phyloP scores from a whole-genome alignment of 257 asterid species.

The Fraxinus pennsylvanica region DNA sequence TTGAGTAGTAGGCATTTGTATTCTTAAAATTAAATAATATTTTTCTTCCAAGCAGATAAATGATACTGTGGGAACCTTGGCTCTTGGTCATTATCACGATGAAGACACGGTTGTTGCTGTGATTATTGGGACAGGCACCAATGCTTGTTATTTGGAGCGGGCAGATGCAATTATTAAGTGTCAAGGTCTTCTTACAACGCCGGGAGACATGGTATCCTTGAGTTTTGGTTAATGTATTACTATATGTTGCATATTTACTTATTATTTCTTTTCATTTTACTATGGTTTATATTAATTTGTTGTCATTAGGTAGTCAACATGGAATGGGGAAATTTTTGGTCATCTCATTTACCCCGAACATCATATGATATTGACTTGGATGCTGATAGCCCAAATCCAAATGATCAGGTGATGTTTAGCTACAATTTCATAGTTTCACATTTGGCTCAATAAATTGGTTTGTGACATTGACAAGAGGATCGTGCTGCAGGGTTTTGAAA shows the following conservation, averaged over 20 bases:
- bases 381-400: slow-evolving; percentile 77
- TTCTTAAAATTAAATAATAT: neutral
- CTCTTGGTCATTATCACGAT: slow-evolving; percentile 75
- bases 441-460: slow-evolving; percentile 6
- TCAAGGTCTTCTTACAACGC: slow-evolving; percentile 70
- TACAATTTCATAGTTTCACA: neutral
- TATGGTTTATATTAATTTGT: slow-evolving; percentile 6
- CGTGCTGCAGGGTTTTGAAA: slow-evolving; percentile 72
- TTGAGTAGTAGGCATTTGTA: neutral
- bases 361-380: slow-evolving; percentile 72
- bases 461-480: slow-evolving; percentile 23
- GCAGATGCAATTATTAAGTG: slow-evolving; percentile 82
- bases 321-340: slow-evolving; percentile 98
- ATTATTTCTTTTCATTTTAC: neutral
- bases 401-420: slow-evolving; percentile 59
- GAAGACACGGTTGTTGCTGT: slow-evolving; percentile 89
- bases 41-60: slow-evolving; percentile 41
- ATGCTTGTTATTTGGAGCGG: slow-evolving; percentile 89
- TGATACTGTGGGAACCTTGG: slow-evolving; percentile 85
- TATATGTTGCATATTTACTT: slow-evolving; percentile 5
- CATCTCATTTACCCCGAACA: slow-evolving; percentile 89
- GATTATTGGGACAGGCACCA: slow-evolving; percentile 87
- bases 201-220: slow-evolving; percentile 70
- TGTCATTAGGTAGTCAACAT: slow-evolving; percentile 71
- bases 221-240: neutral